Base-by-base conservation (phyloP, 495 filamentous ascomycete genomes). In the Podospora didyma region DNA sequence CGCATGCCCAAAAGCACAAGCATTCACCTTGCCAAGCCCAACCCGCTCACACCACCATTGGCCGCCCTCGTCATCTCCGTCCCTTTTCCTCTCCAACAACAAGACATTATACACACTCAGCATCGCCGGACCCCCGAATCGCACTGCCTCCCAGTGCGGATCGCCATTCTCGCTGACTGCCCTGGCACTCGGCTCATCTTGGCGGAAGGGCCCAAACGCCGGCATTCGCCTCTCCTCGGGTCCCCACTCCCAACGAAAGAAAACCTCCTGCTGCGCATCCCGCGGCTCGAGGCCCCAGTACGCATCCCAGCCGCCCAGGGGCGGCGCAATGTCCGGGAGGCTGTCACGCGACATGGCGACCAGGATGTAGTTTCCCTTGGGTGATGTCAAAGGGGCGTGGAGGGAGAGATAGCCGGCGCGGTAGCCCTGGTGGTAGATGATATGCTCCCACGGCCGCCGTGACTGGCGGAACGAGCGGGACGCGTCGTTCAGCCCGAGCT, bases 341-440 rank as follows among this genome's bases (percentile, higher is more conserved):
- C 21, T 49, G 22, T 71, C 58, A 28, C 49, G 45, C 2, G 58
- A 61, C 42, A 61, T 56, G 48, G 58, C 48, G 17, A 57, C 58
- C 22, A 61, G 31, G 19, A 9, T 12, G 31, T 61, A 61, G 28
- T 26, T 45, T 16, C 7, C 44, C 16, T 49, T 16, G 31, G 35
- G 22, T 31, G n/a, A 10, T 20, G 23, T 59, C n/a, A 53, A 22
- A 16, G 48, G 28, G 10, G 34, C 44, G 53, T 61, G 41, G 37
- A 52, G 53, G 10, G 49, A 44, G 23, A 61, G 48, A 26, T 52
- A 56, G 11, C 58, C 58, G 17, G 58, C 58, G 31, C 58, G 58
- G 49, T 61, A 61, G 35, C 58, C 58, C 23, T 61, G 58, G 41
- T 61, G 58, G 49, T 61, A 61, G 26, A 61, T 51, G 26, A 53